Conservation (phyloP, 2,329 filamentous ascomycete species). For the Pseudocercospora pini-densiflorae region DNA sequence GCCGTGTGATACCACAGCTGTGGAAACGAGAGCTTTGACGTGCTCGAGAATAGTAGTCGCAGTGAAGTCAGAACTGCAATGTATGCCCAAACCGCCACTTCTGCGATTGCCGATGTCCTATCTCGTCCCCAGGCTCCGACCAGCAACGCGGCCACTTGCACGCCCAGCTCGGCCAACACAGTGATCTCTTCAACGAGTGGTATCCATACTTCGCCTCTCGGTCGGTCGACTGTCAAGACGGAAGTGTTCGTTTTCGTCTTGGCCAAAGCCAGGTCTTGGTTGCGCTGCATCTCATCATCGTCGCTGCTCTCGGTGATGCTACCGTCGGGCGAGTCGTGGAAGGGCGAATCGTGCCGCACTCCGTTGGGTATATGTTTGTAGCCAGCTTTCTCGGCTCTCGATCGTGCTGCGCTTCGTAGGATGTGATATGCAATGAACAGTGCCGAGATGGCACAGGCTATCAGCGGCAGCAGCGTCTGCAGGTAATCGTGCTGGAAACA, state of each 20-base stretch:
- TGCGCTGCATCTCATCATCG: slow-evolving; percentile 62
- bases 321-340: not conserved
- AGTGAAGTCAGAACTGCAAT: slow-evolving; percentile 73
- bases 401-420: slow-evolving; percentile 47
- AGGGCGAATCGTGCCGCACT: slow-evolving; percentile 37
- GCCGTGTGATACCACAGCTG: slow-evolving; percentile 93
- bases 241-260: slow-evolving; percentile 57
- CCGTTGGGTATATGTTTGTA: slow-evolving; percentile 53
- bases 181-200: slow-evolving; percentile 76
- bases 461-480: slow-evolving; percentile 77
- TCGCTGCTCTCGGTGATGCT: slow-evolving; percentile 39
- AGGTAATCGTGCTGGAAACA: slow-evolving; percentile 74
- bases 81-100: slow-evolving; percentile 79
- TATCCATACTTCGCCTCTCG: slow-evolving; percentile 71
- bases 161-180: slow-evolving; percentile 70
- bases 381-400: slow-evolving; percentile 43
- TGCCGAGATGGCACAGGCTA: slow-evolving; percentile 72
- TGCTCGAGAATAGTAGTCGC: slow-evolving; percentile 67
- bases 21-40: slow-evolving; percentile 67
- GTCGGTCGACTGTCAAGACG: slow-evolving; percentile 73
- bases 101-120: slow-evolving; percentile 65
- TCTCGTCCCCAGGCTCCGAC: slow-evolving; percentile 63
- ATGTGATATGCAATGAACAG: slow-evolving; percentile 66
- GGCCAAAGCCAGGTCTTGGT: slow-evolving; percentile 60
- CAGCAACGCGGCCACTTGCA: slow-evolving; percentile 69